Percentiles rank a stretch among this genome's conserved stretches.
Conservation (phyloP, 2,329 filamentous ascomycete species). For the Paramyrothecium roridum region DNA sequence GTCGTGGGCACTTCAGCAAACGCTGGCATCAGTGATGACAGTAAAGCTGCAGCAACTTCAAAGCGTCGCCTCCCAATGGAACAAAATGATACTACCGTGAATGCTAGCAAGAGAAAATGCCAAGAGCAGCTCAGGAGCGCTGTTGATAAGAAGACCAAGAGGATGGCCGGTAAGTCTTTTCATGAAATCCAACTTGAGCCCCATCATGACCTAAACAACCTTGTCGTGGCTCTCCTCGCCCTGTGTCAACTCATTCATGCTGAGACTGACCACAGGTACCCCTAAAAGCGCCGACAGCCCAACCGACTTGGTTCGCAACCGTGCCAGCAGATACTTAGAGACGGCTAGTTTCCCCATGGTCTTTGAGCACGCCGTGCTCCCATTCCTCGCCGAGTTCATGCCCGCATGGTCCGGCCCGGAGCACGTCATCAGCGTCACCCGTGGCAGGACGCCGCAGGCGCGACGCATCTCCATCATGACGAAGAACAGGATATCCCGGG, state of each 20-base stretch:
- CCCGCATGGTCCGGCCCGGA: slow-evolving; percentile 37
- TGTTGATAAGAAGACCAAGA: slow-evolving; percentile 30
- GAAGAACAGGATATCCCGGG: slow-evolving; percentile 24
- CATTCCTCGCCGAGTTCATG: slow-evolving; percentile 38
- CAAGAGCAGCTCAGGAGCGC: slow-evolving; percentile 29
- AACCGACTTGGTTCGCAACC: slow-evolving; percentile 20
- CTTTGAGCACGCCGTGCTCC: slow-evolving; percentile 40
- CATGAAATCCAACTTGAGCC: neutral
- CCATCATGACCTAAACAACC: neutral
- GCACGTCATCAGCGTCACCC: slow-evolving; percentile 34
- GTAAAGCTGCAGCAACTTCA: slow-evolving; percentile 7
- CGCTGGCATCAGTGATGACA: neutral
- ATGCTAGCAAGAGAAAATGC: slow-evolving; percentile 29
- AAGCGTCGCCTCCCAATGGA: neutral
- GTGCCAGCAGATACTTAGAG: slow-evolving; percentile 25
- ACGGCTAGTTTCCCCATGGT: slow-evolving; percentile 34
- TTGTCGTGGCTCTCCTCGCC: too few species aligned
- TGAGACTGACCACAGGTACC: slow-evolving; percentile 14
- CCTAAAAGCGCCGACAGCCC: slow-evolving; percentile 27
- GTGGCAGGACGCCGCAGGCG: slow-evolving; percentile 28
- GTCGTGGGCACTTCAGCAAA: neutral
- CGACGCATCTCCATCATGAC: slow-evolving; percentile 40
- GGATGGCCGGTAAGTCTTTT: slow-evolving; percentile 17
- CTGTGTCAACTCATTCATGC: neutral
- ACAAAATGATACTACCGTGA: slow-evolving; percentile 17